Percentiles rank a stretch among this genome's conserved stretches.
Evolutionary conservation across 129 eudicot species (phyloP).

Genomic region (Arctium lappa): DNA sequence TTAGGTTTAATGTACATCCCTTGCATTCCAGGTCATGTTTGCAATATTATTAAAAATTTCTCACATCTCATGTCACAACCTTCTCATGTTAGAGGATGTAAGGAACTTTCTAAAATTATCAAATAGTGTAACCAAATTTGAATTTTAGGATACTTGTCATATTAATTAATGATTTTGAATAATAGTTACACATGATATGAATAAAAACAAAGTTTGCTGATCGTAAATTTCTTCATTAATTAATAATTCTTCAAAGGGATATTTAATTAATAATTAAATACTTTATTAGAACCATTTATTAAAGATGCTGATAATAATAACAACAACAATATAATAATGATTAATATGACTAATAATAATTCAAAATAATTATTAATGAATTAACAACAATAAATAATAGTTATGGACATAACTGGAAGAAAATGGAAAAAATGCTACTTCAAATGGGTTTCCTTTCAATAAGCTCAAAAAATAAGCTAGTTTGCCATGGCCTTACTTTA

Average conservation of each 20-base stretch:
- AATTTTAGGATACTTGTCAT: background rate
- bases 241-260: background rate
- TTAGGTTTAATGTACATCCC: background rate
- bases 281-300: background rate
- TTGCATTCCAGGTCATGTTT: background rate
- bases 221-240: background rate
- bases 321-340: background rate
- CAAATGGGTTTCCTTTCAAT: background rate
- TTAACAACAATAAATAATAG: background rate
- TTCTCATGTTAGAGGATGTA: too few species aligned
- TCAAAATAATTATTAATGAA: background rate
- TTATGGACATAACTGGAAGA: background rate
- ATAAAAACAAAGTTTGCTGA: background rate
- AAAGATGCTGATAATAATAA: background rate
- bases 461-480: background rate
- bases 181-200: background rate
- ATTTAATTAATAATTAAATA: background rate
- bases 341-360: background rate
- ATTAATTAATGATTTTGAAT: background rate
- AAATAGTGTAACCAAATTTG: background rate
- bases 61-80: too few species aligned
- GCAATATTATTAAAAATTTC: too few species aligned
- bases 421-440: background rate
- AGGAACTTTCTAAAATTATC: background rate
- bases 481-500: background rate